phyloP scores from a whole-genome alignment of 257 asterid species.

The Paulownia fortunei region DNA sequence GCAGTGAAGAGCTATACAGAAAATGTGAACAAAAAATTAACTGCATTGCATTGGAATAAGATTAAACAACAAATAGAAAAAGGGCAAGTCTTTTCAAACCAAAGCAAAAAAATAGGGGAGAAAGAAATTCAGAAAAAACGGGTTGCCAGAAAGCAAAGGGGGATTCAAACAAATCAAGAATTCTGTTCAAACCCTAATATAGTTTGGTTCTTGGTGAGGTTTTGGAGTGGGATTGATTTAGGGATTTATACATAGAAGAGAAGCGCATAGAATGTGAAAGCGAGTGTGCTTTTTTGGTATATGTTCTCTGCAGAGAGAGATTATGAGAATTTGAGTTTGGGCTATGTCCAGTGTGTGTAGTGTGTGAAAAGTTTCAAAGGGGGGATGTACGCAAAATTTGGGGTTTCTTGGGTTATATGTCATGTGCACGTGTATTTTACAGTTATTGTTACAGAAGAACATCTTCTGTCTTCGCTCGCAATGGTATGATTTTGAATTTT shows the following conservation, averaged over 20 bases:
- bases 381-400: conserved; percentile 14
- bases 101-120: neutral
- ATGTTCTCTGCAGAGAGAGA: neutral
- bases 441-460: neutral
- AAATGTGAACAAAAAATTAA: neutral
- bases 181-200: conserved; percentile 39
- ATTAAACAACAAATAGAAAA: neutral
- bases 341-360: conserved; percentile 15
- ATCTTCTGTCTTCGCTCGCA: neutral
- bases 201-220: conserved; percentile 18
- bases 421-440: conserved; percentile 1
- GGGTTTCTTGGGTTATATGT: conserved; percentile 15
- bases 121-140: conserved; percentile 4
- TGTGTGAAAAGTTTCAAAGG: conserved; percentile 11
- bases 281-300: conserved; percentile 9
- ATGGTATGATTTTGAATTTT: neutral
- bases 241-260: conserved; percentile 28
- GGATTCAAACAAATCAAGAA: conserved; percentile 13
- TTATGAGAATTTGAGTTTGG: conserved; percentile 15
- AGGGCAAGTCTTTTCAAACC: conserved; percentile 5
- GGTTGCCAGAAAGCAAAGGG: neutral
- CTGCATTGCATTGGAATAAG: conserved; percentile 28
- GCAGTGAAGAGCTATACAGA: conserved; percentile 4
- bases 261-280: conserved; percentile 11
- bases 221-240: conserved; percentile 19